Conservation (phyloP, 73 alveolate species). For the Blepharisma stoltei region DNA sequence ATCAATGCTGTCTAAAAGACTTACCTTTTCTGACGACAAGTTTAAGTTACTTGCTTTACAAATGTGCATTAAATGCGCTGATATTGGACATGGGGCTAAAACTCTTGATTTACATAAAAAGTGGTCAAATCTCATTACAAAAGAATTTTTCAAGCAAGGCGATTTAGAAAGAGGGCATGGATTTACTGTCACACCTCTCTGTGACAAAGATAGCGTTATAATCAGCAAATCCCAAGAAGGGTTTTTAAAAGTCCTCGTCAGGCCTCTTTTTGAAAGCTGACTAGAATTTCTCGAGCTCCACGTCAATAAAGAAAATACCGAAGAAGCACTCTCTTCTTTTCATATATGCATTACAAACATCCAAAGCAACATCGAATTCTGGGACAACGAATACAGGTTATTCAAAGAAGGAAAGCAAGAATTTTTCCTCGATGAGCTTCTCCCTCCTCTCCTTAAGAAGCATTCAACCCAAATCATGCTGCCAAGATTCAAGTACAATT, state of each 20-base stretch:
- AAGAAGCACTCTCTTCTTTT: not conserved
- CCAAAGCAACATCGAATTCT: conserved; percentile 2
- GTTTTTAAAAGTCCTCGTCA: conserved; percentile 29
- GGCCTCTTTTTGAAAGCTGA: conserved; percentile 31
- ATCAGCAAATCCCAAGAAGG: conserved; percentile 33
- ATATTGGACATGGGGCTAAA: conserved; percentile 38
- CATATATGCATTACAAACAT: conserved; percentile 2
- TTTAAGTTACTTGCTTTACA: not conserved
- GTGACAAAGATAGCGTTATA: conserved; percentile 44
- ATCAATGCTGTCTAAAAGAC: not conserved
- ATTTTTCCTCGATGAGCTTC: not conserved
- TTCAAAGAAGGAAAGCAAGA: not conserved
- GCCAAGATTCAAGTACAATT: too few relatives aligned
- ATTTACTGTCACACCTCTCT: conserved; percentile 40
- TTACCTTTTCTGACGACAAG: not conserved
- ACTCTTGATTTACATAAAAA: conserved; percentile 26
- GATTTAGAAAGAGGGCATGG: conserved; percentile 48
- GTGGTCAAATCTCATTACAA: conserved; percentile 51
- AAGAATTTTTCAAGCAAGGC: conserved; percentile 54
- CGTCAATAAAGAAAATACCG: not conserved
- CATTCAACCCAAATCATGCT: too few relatives aligned
- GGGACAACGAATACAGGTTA: conserved; percentile 1
- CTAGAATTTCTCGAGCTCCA: not conserved
- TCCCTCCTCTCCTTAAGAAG: not conserved
- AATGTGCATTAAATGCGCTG: conserved; percentile 38